These are phyloP conservation scores for Auxenochlorella pyrenoidosa DNA, from an alignment of 139 green algal species.

Conservation along the genomic window DNA sequence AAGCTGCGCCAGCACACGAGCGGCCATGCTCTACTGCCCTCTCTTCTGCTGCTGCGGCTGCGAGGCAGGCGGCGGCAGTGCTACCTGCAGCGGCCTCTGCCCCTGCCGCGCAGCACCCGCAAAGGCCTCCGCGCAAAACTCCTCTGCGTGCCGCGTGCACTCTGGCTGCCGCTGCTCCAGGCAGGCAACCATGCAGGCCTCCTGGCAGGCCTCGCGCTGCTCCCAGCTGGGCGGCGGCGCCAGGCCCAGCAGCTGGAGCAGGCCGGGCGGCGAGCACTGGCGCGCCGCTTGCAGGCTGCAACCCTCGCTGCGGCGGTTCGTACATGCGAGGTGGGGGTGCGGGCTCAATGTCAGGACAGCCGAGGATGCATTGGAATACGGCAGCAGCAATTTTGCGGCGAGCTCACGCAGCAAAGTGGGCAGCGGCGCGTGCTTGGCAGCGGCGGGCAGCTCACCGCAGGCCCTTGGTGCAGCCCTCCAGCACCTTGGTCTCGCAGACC, in stretches of 20 bases:
- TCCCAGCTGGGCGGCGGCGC: constrained; percentile 9
- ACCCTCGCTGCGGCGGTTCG: not conserved
- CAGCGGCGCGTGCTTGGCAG: too few species aligned
- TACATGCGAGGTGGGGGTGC: too few species aligned
- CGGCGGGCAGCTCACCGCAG: not conserved
- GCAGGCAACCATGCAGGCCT: constrained; percentile 4
- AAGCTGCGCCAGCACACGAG: not conserved
- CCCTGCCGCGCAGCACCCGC: not conserved
- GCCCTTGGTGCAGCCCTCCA: constrained; percentile 7
- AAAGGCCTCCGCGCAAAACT: constrained; percentile 16
- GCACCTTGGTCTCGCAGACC: not conserved
- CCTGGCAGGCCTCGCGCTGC: constrained; percentile 13
- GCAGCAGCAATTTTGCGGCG: too few species aligned
- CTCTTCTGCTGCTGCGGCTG: not conserved
- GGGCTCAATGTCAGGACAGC: too few species aligned
- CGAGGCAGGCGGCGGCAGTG: too few species aligned
- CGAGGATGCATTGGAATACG: too few species aligned
- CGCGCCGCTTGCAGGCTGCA: constrained; percentile 10
- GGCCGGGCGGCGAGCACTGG: not conserved
- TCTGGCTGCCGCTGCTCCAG: not conserved
- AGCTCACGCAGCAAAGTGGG: too few species aligned
- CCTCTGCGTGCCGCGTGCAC: constrained; percentile 6
- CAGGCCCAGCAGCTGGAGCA: constrained; percentile 1
- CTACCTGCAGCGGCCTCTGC: not conserved
- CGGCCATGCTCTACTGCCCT: not conserved